A percentile compares a stretch with the other conserved stretches of the same genome.
Evolutionary conservation across 257 asterid species (phyloP).

Genomic region (Solanum raphanifolium): DNA sequence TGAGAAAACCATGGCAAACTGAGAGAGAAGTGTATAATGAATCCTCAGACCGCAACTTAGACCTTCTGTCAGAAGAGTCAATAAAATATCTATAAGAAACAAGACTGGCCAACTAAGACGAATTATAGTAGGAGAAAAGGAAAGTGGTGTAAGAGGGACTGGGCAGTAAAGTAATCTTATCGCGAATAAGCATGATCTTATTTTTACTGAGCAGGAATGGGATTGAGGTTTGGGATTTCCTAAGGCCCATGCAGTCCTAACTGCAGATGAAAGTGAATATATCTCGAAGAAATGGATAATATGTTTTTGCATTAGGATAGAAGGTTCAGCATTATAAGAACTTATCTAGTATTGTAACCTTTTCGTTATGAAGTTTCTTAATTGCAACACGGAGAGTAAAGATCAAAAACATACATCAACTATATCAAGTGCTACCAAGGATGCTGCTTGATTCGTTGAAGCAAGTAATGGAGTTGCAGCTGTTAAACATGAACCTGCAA

Average conservation of each 20-base stretch:
- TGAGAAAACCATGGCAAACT: background rate
- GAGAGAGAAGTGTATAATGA: background rate
- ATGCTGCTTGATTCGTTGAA: conserved; percentile 61
- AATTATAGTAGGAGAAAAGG: background rate
- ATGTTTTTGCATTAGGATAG: background rate
- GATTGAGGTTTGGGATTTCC: background rate
- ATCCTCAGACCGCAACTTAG: background rate
- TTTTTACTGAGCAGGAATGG: background rate
- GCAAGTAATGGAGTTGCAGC: conserved; percentile 78
- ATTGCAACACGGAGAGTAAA: background rate
- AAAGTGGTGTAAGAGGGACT: background rate
- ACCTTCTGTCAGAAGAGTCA: background rate
- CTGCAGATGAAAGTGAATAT: background rate
- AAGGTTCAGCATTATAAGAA: background rate
- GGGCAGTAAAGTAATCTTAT: background rate
- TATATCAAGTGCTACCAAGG: conserved; percentile 61
- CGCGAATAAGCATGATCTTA: background rate
- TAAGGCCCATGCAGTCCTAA: background rate
- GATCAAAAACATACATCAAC: conserved; percentile 43
- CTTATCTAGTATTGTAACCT: background rate
- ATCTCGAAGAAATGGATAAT: background rate
- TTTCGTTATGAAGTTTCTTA: background rate
- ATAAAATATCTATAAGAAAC: background rate
- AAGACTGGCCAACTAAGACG: background rate
- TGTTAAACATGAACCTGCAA: conserved; percentile 67